Evolutionary conservation across 164 flowering plant species (phyloP), one percentile per base, ranked within the genome.

Genomic region (Santalum album): DNA sequence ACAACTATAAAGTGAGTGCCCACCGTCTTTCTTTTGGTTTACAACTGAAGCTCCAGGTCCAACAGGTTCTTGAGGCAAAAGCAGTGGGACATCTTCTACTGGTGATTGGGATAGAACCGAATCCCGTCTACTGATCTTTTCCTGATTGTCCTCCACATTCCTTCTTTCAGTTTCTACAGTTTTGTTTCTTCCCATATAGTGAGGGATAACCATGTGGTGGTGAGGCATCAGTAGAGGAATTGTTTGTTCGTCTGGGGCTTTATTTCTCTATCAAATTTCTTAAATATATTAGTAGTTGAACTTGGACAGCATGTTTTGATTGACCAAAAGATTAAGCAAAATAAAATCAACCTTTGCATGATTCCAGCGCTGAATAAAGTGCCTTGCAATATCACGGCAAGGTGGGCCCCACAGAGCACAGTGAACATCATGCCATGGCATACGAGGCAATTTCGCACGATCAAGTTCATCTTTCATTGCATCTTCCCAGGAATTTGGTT

Each of bases 361-460:
- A 50, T 50, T 50, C 53, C 53, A 50, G 3, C 53, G 32, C 36
- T 50, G 53, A 25, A 50, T 35, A 50, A 50, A 50, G 22, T 50
- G 53, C 36, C 53, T 50, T 50, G 53, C 53, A 25, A 50, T 22
- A 19, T 50, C 53, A 17, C 18, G 53, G 36, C 53, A 50, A 50
- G 53, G 53, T 25, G 53, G 53, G 19, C 53, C 53, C 53, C 53
- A 50, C 15, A 50, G 32, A 29, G 53, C 53, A 50, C 53, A 50
- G 15, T 50, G 53, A 35, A 50, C 53, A 50, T 50, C 53, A 50
- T 50, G 53, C 53, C 53, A 50, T 29, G 53, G 53, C 53, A 50
- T 50, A 14, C 53, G 53, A 29, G 53, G 53, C 25, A 16, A 50
- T 18, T 26, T 50, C 5, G 7, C 35, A 15, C 53, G 53, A 6